Evolutionary conservation across 345 rosid genomes (phyloP).

Genomic region (Garcia nutans): DNA sequence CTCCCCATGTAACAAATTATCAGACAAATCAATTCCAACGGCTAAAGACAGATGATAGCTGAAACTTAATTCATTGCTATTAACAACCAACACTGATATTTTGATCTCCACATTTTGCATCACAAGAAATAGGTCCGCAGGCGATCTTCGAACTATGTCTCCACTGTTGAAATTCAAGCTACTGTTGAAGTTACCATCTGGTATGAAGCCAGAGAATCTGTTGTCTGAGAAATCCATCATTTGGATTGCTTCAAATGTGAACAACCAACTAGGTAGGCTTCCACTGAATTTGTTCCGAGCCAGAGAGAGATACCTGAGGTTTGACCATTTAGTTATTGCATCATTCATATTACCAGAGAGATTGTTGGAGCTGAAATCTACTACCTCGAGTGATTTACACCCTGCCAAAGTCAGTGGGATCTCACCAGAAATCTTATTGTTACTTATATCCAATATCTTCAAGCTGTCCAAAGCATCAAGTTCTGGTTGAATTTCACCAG

Average conservation of each 20-base stretch:
- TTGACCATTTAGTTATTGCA: slow-evolving; percentile 84
- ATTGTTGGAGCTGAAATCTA: slow-evolving; percentile 80
- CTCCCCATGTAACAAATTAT: slow-evolving; percentile 63
- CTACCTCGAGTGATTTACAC: slow-evolving; percentile 77
- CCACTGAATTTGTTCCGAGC: slow-evolving; percentile 78
- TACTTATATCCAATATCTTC: slow-evolving; percentile 78
- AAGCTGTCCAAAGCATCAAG: slow-evolving; percentile 83
- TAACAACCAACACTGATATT: slow-evolving; percentile 44
- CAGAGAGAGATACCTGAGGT: slow-evolving; percentile 71
- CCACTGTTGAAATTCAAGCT: slow-evolving; percentile 52
- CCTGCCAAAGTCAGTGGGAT: slow-evolving; percentile 88
- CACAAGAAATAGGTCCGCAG: slow-evolving; percentile 20
- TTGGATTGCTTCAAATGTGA: slow-evolving; percentile 64
- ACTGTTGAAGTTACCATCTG: slow-evolving; percentile 68
- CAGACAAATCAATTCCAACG: slow-evolving; percentile 76
- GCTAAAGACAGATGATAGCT: slow-evolving; percentile 47
- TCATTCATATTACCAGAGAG: slow-evolving; percentile 77
- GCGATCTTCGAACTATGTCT: slow-evolving; percentile 20
- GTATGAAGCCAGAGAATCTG: slow-evolving; percentile 73
- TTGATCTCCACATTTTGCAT: slow-evolving; percentile 43
- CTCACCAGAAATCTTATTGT: slow-evolving; percentile 76
- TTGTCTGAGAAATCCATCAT: slow-evolving; percentile 78
- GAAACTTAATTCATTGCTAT: slow-evolving; percentile 57
- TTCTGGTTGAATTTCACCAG: slow-evolving; percentile 86
- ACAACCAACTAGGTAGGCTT: slow-evolving; percentile 71